Base-by-base conservation (phyloP, 305 asterid genomes). In the Euphrasia arctica region DNA sequence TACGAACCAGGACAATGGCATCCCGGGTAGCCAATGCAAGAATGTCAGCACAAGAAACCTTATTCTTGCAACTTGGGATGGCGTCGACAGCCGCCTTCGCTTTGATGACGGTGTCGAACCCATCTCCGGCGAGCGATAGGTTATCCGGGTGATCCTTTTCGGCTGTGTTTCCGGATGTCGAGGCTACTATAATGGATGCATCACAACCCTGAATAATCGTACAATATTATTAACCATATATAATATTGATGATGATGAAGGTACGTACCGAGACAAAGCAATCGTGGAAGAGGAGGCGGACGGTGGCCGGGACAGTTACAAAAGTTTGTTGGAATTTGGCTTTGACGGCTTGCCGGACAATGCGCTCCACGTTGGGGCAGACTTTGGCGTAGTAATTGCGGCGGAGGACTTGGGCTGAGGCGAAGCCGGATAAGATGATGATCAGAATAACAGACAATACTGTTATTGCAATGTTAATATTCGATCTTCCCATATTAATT, bases 11-110 rank as follows among this genome's bases (percentile, higher is more conserved):
- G 25, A 48, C 78, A 70, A 91, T 79, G 65, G 76, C 97, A 62
- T 89, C 98, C 0, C 98, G 75, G 2, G 98, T 74, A 0, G 97
- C 97, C 78, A 91, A 36, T 47, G 95, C 89, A 5, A 91, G 90
- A 81, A 91, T 87, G 67, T 91, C 98, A 0, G 98, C 98, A 70
- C 98, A 91, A 0, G 98, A 91, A 4, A 91, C 98, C 68, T 65
- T 82, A 31, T 91, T 91, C 56, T 1, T 74, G 79, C 98, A 91
- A 1, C 63, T 60, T 1, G 82, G 60, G 31, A 67, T 78, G 0
- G 86, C 84, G 63, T 91, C 97, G 0, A 91, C 80, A 0, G 97
- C 98, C 1, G 84, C 85, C 70, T 91, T 91, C n/a, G 98, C 98
- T 72, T 89, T 89, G 69, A 91, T 75, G 2, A 91, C 89, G 0